Percentiles rank a stretch among this genome's conserved stretches.
Evolutionary conservation across 2,329 filamentous ascomycete genomes (phyloP).

Genomic region (Trichothecium sympodiale): DNA sequence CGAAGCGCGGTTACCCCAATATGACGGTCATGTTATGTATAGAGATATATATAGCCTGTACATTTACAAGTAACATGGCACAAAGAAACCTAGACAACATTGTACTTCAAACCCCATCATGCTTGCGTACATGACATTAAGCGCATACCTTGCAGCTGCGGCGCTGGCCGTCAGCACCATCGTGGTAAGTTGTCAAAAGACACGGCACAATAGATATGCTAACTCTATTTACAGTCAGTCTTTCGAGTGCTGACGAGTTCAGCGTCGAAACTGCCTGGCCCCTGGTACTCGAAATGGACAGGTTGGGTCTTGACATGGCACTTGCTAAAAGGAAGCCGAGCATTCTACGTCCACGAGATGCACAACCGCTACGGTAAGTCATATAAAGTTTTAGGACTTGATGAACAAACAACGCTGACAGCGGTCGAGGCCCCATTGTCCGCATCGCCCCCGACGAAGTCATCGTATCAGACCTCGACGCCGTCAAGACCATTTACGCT

Average conservation of each 20-base stretch:
- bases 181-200: no score
- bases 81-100: no score
- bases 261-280: constrained; percentile 11
- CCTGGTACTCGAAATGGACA: constrained; percentile 14
- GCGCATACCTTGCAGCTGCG: no score
- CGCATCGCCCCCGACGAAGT: constrained; percentile 15
- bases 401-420: not conserved
- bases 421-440: constrained; percentile 15
- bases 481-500: constrained; percentile 20
- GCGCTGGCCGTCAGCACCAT: no score
- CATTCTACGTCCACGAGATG: constrained; percentile 11
- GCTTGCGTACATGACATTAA: no score
- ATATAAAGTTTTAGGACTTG: no score
- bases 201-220: no score
- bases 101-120: no score
- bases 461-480: constrained; percentile 10
- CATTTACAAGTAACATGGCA: no score
- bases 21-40: no score
- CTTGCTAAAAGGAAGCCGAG: constrained; percentile 7
- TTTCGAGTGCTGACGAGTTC: not conserved
- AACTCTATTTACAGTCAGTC: not conserved
- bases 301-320: constrained; percentile 8
- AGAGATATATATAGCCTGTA: no score
- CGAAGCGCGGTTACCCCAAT: no score
- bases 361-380: constrained; percentile 13